phyloP scores from a whole-genome alignment of 768 basidiomycete species.

The Pleurotus tuoliensis region DNA sequence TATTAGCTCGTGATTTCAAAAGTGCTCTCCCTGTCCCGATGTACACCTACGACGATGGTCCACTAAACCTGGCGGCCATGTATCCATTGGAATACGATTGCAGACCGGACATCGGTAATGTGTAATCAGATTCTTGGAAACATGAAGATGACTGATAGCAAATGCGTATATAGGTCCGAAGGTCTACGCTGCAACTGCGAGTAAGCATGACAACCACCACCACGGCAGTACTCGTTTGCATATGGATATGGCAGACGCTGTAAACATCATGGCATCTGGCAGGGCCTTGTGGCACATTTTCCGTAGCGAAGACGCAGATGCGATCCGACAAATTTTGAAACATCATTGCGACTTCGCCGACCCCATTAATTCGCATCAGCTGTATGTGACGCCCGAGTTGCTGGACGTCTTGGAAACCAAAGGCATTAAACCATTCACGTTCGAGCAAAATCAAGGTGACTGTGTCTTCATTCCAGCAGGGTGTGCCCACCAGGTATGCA shows the following conservation, averaged over 20 bases:
- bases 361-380: constrained; percentile 6
- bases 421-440: constrained; percentile 56
- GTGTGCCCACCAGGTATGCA: constrained; percentile 57
- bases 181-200: constrained; percentile 67
- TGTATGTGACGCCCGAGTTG: constrained; percentile 24
- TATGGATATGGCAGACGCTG: constrained; percentile 69
- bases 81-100: not conserved
- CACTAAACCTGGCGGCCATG: not conserved
- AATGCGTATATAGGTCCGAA: constrained; percentile 46
- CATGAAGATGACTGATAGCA: constrained; percentile 1
- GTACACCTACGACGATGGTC: not conserved
- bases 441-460: constrained; percentile 68
- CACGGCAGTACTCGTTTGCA: constrained; percentile 66
- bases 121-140: not conserved
- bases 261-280: constrained; percentile 67
- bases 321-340: constrained; percentile 53
- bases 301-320: constrained; percentile 51
- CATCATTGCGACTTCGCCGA: not conserved
- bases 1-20: too few species aligned
- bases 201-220: constrained; percentile 43
- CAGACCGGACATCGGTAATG: not conserved
- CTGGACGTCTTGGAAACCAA: constrained; percentile 50
- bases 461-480: constrained; percentile 77
- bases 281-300: constrained; percentile 71
- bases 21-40: not conserved